These are phyloP conservation scores for Ceratocystis diversiconidia DNA, from an alignment of 2,329 filamentous ascomycete species.

Conservation along the genomic window DNA sequence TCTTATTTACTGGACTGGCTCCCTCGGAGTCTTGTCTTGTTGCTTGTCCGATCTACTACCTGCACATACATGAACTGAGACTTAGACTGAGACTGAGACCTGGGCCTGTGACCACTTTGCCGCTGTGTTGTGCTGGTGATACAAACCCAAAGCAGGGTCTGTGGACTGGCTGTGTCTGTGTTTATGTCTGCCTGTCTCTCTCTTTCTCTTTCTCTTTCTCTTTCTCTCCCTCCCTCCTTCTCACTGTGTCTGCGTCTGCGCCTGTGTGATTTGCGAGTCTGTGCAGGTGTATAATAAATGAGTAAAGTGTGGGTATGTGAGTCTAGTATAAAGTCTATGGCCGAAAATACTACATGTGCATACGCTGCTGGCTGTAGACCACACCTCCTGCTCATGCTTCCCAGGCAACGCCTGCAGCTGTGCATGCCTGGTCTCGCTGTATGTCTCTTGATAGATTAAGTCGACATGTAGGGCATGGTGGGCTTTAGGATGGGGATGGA, in stretches of 20 bases:
- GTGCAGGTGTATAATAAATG: too few species aligned
- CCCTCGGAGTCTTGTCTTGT: conserved; percentile 4
- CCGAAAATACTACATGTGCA: background rate
- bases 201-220: too few species aligned
- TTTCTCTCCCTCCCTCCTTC: too few species aligned
- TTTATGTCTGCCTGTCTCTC: too few species aligned
- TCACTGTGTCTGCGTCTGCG: too few species aligned
- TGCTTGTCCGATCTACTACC: background rate
- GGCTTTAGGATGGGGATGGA: background rate
- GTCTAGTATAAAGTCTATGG: too few species aligned
- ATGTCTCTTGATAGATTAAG: background rate
- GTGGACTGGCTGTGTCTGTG: background rate
- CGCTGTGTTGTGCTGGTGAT: background rate
- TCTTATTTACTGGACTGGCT: background rate
- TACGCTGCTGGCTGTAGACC: background rate
- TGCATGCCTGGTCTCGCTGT: background rate
- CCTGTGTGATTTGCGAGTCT: too few species aligned
- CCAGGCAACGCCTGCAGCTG: background rate
- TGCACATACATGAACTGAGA: background rate
- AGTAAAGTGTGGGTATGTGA: too few species aligned
- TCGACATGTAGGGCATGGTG: background rate
- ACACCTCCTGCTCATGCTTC: background rate
- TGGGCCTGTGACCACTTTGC: background rate
- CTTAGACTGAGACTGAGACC: conserved; percentile 2
- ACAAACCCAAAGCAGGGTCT: background rate